These are phyloP conservation scores for Phanerochaete carnosa DNA, from an alignment of 768 basidiomycete genomes.

Conservation along the genomic window DNA sequence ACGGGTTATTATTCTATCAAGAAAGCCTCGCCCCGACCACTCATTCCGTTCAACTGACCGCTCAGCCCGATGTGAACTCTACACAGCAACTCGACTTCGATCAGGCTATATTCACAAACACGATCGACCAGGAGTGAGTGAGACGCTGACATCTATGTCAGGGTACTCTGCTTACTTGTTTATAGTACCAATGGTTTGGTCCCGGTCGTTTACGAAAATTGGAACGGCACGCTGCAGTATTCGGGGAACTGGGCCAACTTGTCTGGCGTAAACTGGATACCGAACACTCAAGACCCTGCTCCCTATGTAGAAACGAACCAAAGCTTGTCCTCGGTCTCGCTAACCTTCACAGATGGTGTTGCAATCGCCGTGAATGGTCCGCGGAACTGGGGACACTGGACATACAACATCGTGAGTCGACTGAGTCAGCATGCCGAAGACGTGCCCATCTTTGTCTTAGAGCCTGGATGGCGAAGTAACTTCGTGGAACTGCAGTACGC, in stretches of 20 bases:
- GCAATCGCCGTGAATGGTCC: slow-evolving; percentile 10
- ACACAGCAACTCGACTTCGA: slow-evolving; percentile 48
- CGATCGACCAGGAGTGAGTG: slow-evolving; percentile 14
- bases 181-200: neutral
- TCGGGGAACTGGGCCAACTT: slow-evolving; percentile 46
- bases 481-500: slow-evolving; percentile 44
- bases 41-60: slow-evolving; percentile 56
- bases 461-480: slow-evolving; percentile 13
- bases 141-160: neutral
- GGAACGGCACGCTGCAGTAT: slow-evolving; percentile 39
- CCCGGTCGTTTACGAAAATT: slow-evolving; percentile 32
- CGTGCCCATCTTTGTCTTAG: slow-evolving; percentile 42
- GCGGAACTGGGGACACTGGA: slow-evolving; percentile 22
- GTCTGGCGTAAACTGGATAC: slow-evolving; percentile 15
- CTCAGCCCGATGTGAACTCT: slow-evolving; percentile 21
- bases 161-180: neutral
- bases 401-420: slow-evolving; percentile 24
- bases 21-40: slow-evolving; percentile 39
- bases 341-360: slow-evolving; percentile 41
- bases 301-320: slow-evolving; percentile 28
- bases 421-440: slow-evolving; percentile 25
- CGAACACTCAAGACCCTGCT: slow-evolving; percentile 15
- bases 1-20: slow-evolving; percentile 41
- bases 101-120: slow-evolving; percentile 44
- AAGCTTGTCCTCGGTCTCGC: slow-evolving; percentile 38